Evolutionary conservation across 306 rosid species (phyloP).

Genomic region (Vigna hirtella): DNA sequence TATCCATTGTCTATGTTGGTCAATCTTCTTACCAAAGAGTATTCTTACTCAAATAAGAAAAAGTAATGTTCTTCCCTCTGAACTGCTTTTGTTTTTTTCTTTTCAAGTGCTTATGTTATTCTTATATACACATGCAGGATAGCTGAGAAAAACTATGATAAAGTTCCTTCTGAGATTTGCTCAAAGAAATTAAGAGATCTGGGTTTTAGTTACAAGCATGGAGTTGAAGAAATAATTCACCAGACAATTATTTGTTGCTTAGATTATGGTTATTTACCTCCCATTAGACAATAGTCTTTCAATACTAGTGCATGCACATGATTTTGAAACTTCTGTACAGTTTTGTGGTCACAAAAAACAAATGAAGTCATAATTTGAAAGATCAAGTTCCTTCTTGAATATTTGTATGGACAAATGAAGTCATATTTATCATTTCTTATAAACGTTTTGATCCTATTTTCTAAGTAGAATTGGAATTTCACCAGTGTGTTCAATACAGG

Average conservation of each 20-base stretch:
- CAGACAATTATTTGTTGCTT: slow-evolving; percentile 59
- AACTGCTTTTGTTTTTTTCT: neutral
- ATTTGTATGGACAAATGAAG: neutral
- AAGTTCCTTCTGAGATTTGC: slow-evolving; percentile 61
- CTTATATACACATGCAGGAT: slow-evolving; percentile 44
- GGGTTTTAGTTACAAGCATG: slow-evolving; percentile 75
- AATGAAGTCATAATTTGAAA: slow-evolving; percentile 5
- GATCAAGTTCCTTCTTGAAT: neutral
- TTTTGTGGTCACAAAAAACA: neutral
- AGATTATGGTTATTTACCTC: slow-evolving; percentile 59
- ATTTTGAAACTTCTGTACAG: too few relatives aligned
- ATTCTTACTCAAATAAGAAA: slow-evolving; percentile 48
- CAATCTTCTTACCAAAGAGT: slow-evolving; percentile 52
- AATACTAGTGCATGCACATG: too few relatives aligned
- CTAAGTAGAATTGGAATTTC: neutral
- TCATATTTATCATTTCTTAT: neutral
- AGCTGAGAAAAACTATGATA: slow-evolving; percentile 47
- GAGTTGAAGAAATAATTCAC: slow-evolving; percentile 60
- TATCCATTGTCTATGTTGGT: slow-evolving; percentile 51
- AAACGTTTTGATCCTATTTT: neutral
- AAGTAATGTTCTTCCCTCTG: slow-evolving; percentile 43
- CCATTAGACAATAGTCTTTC: slow-evolving; percentile 38
- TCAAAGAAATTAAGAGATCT: slow-evolving; percentile 74
- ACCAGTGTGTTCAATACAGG: neutral
- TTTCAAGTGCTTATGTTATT: slow-evolving; percentile 15